These are phyloP conservation scores for Talaromyces borbonicus DNA, from an alignment of 495 filamentous ascomycete genomes.

Conservation along the genomic window DNA sequence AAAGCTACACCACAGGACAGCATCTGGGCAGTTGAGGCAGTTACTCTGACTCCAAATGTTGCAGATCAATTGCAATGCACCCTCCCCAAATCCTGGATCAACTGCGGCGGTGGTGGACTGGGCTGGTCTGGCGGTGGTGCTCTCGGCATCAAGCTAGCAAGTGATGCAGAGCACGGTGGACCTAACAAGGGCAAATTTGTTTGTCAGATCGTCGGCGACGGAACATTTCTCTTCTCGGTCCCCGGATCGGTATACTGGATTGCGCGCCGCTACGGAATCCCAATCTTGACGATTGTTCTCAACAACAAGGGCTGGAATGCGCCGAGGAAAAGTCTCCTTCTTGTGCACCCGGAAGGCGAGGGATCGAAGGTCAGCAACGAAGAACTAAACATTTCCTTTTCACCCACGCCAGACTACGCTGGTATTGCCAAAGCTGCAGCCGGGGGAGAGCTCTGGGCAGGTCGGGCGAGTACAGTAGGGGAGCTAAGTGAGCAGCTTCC, in stretches of 20 bases:
- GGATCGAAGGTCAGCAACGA: slow-evolving; percentile 69
- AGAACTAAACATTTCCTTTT: slow-evolving; percentile 85
- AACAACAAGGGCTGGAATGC: slow-evolving; percentile 97
- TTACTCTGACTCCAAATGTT: slow-evolving; percentile 71
- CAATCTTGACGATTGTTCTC: slow-evolving; percentile 80
- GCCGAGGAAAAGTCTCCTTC: slow-evolving; percentile 60
- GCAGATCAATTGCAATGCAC: slow-evolving; percentile 73
- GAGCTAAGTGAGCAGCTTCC: slow-evolving; percentile 52
- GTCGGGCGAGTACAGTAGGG: slow-evolving; percentile 49
- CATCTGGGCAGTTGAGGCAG: slow-evolving; percentile 80
- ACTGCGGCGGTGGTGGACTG: slow-evolving; percentile 87
- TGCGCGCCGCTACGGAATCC: slow-evolving; percentile 71
- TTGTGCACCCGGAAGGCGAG: slow-evolving; percentile 76
- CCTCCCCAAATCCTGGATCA: slow-evolving; percentile 75
- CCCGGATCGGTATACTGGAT: slow-evolving; percentile 95
- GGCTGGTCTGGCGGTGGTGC: slow-evolving; percentile 93
- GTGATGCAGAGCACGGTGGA: slow-evolving; percentile 47
- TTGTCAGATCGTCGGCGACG: slow-evolving; percentile 87
- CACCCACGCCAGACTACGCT: slow-evolving; percentile 76
- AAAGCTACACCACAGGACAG: slow-evolving; percentile 61
- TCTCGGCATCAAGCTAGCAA: slow-evolving; percentile 80
- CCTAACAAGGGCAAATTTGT: slow-evolving; percentile 72
- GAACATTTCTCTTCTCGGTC: slow-evolving; percentile 81
- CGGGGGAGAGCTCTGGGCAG: slow-evolving; percentile 67
- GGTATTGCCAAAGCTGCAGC: slow-evolving; percentile 88